Percentiles rank a stretch among this genome's conserved stretches.
These are phyloP conservation scores for Debaryomyces nepalensis DNA, from an alignment of 1,139 yeast genomes.

Conservation along the genomic window DNA sequence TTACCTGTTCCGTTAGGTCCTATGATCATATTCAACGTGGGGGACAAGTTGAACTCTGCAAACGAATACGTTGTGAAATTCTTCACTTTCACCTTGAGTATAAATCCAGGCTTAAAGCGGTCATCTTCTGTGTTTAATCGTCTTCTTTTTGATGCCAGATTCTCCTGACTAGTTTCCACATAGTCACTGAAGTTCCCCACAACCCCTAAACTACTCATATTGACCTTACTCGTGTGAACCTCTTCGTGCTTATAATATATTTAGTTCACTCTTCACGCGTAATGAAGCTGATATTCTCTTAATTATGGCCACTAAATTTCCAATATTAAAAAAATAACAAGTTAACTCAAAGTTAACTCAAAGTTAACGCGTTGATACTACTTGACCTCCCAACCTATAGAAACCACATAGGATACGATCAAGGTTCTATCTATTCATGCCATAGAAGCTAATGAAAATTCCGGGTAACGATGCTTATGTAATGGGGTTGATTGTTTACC, in stretches of 20 bases:
- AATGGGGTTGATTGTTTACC: constrained; percentile 11
- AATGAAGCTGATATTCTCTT: not conserved
- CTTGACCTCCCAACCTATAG: not conserved
- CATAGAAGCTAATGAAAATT: not conserved
- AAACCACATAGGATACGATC: not conserved
- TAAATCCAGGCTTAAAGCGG: constrained; percentile 60
- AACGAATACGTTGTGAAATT: constrained; percentile 85
- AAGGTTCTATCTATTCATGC: too few species aligned
- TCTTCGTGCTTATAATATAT: too few species aligned
- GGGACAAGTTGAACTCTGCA: constrained; percentile 81
- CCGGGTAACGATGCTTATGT: constrained; percentile 13
- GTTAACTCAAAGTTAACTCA: too few species aligned
- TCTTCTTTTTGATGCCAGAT: constrained; percentile 12
- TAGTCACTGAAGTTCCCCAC: constrained; percentile 14
- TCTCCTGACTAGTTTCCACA: not conserved
- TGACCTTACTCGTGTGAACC: not conserved
- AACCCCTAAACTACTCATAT: constrained; percentile 13
- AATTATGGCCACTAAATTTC: not conserved
- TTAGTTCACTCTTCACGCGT: not conserved
- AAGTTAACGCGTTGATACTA: too few species aligned
- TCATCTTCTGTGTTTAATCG: constrained; percentile 14
- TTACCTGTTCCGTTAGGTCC: constrained; percentile 99
- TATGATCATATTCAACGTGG: constrained; percentile 86
- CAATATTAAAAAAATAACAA: too few species aligned
- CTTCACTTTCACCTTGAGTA: constrained; percentile 64